Conservation (phyloP, 148 eudicot species). For the Talinum fruticosum region DNA sequence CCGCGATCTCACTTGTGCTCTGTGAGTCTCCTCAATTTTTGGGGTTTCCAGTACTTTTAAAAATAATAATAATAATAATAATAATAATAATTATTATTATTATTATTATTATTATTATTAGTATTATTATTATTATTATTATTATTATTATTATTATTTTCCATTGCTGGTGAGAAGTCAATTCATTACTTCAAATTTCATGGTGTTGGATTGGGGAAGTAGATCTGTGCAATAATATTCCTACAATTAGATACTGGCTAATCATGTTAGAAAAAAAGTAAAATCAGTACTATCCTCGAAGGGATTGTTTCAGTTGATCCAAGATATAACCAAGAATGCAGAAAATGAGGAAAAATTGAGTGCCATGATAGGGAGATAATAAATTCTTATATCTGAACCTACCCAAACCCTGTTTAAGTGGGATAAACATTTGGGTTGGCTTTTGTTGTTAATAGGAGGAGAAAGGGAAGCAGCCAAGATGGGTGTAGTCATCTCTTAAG, state of each 20-base stretch:
- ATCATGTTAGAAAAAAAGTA: not conserved
- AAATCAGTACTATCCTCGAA: not conserved
- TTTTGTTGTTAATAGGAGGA: too few relatives aligned
- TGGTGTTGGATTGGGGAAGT: not conserved
- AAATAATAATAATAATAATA: too few relatives aligned
- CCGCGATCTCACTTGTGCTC: too few relatives aligned
- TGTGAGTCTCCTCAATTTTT: slow-evolving; percentile 37
- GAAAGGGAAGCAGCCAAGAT: not conserved
- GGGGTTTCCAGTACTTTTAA: too few relatives aligned
- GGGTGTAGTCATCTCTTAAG: too few relatives aligned
- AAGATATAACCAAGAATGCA: too few relatives aligned
- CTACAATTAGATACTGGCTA: too few relatives aligned
- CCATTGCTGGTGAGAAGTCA: not conserved
- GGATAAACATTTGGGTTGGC: not conserved
- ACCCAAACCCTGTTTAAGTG: not conserved
- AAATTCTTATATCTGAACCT: not conserved
- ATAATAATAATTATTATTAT: too few relatives aligned
- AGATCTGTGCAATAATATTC: not conserved
- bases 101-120: too few relatives aligned
- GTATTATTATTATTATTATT: too few relatives aligned
- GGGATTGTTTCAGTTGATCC: too few relatives aligned
- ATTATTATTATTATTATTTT: too few relatives aligned
- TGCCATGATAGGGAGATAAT: not conserved
- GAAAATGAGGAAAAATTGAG: not conserved
- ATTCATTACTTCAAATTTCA: not conserved